Base-by-base conservation (phyloP, 768 basidiomycete species). In the Boletus rex-veris region DNA sequence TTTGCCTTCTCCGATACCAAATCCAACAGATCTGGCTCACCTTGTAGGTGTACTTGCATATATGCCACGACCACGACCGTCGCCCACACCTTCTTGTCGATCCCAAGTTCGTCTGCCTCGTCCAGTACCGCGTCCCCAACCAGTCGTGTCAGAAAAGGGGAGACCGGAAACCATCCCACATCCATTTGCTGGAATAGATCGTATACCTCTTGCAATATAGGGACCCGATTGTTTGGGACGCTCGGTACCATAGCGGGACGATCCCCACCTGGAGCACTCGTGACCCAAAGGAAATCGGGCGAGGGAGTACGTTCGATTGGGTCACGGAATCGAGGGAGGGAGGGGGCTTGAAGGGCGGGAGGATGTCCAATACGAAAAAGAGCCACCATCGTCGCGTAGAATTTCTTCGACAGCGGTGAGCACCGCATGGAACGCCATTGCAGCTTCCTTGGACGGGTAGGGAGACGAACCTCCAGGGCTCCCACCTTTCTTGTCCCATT, bases 311-410 rank as follows among this genome's bases (percentile, higher is more conserved):
- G 69, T 55, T 61, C 58, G 30, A 62, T 53, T 2, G 57, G 64
- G 48, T 69, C 70, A 45, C 59, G 24, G 24, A 26, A 26, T 26
- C 6, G 24, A 26, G 24, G 68, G n/a, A n/a, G n/a, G n/a, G n/a
- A n/a, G n/a, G n/a, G n/a, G n/a, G n/a, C n/a, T n/a, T n/a, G 48
- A 64, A 43, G 56, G 53, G 48, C 60, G 66, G 21, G 61, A 63
- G 7, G 54, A 26, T 30, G 50, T 65, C 69, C 62, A 74, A 91
- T 6, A 93, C 91, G 14, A 92, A n/a, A n/a, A n/a, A n/a, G n/a
- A n/a, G n/a, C n/a, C n/a, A n/a, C n/a, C n/a, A n/a, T n/a, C n/a
- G n/a, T n/a, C n/a, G n/a, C n/a, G n/a, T n/a, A n/a, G n/a, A n/a
- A n/a, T n/a, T n/a, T n/a, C n/a, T n/a, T n/a, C n/a, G n/a, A n/a